Evolutionary conservation across 2,329 filamentous ascomycete genomes (phyloP).

Genomic region (Canariomyces notabilis): DNA sequence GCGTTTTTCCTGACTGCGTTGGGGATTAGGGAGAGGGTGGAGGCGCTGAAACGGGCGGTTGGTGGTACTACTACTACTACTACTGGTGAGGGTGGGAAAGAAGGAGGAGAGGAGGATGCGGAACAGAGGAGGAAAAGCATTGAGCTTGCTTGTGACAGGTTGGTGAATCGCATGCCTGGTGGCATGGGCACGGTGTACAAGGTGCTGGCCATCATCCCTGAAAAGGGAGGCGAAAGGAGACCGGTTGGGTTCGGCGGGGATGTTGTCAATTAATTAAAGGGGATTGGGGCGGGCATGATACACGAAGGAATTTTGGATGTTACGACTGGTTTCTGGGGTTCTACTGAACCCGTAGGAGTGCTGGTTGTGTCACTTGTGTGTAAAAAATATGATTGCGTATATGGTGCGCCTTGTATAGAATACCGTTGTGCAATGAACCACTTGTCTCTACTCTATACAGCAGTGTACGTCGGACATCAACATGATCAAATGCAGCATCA

Average conservation of each 20-base stretch:
- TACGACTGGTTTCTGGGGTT: too few species aligned
- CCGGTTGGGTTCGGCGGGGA: slow-evolving; percentile 91
- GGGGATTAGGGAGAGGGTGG: slow-evolving; percentile 76
- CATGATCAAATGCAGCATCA: not conserved
- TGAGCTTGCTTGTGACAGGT: slow-evolving; percentile 69
- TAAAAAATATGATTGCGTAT: too few species aligned
- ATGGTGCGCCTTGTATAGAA: too few species aligned
- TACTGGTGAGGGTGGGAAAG: too few species aligned
- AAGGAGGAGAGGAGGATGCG: slow-evolving; percentile 13
- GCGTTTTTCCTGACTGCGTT: slow-evolving; percentile 71
- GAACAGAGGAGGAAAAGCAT: slow-evolving; percentile 55
- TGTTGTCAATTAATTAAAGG: slow-evolving; percentile 29
- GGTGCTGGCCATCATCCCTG: slow-evolving; percentile 82
- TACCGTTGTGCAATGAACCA: too few species aligned
- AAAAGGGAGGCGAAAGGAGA: slow-evolving; percentile 65
- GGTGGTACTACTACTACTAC: too few species aligned
- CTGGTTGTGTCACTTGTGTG: too few species aligned
- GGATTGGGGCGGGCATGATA: not conserved
- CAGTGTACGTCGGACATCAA: too few species aligned
- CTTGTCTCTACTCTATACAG: too few species aligned
- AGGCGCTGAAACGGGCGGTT: slow-evolving; percentile 47
- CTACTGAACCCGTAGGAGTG: too few species aligned
- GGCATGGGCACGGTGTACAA: slow-evolving; percentile 97
- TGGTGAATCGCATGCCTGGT: slow-evolving; percentile 75
- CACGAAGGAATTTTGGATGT: too few species aligned